phyloP scores from a whole-genome alignment of 2,329 filamentous ascomycete genomes.

The Phyllosticta citribraziliensis region DNA sequence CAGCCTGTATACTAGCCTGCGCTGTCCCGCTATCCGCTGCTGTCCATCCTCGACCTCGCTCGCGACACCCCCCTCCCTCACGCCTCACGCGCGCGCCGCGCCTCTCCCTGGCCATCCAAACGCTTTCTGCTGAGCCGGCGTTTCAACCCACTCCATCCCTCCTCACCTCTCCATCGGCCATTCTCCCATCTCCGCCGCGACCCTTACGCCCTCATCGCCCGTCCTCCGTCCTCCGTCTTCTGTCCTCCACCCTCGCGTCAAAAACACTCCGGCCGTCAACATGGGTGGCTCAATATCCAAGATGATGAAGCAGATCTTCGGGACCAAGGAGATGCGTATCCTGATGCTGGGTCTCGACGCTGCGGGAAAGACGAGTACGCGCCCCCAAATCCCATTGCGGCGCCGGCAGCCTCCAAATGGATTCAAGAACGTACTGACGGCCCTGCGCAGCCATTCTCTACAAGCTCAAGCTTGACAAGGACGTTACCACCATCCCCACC shows the following conservation, averaged over 20 bases:
- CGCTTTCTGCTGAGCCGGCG: slow-evolving; percentile 5
- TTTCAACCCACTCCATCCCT: slow-evolving; percentile 7
- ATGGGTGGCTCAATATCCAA: slow-evolving; percentile 92
- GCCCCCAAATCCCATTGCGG: background rate
- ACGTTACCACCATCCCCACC: slow-evolving; percentile 97
- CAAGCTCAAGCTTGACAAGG: slow-evolving; percentile 99
- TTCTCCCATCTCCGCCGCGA: background rate
- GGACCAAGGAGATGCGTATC: slow-evolving; percentile 96
- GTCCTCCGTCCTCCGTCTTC: background rate
- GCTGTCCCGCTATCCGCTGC: background rate
- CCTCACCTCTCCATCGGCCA: background rate
- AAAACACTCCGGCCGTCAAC: slow-evolving; percentile 33
- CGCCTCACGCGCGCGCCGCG: slow-evolving; percentile 3
- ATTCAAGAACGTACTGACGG: background rate
- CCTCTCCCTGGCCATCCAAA: slow-evolving; percentile 5
- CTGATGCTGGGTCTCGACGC: slow-evolving; percentile 96
- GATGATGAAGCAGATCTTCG: slow-evolving; percentile 98
- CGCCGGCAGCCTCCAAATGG: background rate
- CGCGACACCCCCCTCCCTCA: background rate
- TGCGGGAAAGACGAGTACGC: slow-evolving; percentile 81
- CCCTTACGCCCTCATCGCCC: background rate
- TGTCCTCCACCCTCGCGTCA: too few relatives aligned
- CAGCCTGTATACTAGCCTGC: slow-evolving; percentile 2
- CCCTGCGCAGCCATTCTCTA: slow-evolving; percentile 67
- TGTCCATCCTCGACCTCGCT: background rate